These are phyloP conservation scores for Dactylorhiza incarnata DNA, from an alignment of 106 monocot species.

Conservation along the genomic window DNA sequence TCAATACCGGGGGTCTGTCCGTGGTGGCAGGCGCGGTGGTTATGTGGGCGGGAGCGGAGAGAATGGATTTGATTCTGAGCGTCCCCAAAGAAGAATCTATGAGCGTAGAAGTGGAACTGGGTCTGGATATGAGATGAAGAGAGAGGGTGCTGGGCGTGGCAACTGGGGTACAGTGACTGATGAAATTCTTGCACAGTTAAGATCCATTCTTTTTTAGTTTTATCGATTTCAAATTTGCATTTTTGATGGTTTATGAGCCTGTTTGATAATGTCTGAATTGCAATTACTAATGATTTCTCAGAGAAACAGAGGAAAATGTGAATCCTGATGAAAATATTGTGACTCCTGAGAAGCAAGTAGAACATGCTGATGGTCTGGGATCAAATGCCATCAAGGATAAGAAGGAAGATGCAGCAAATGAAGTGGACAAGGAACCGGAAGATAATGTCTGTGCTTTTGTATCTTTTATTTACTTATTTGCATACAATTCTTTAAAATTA, in stretches of 20 bases:
- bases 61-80: constrained; percentile 19
- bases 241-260: neutral
- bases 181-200: constrained; percentile 55
- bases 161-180: constrained; percentile 74
- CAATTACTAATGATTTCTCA: neutral
- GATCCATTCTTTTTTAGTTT: neutral
- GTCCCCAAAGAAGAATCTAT: constrained; percentile 27
- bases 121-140: constrained; percentile 68
- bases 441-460: constrained; percentile 6
- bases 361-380: neutral
- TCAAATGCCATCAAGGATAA: constrained; percentile 5
- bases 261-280: neutral
- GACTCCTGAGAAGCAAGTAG: neutral
- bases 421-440: constrained; percentile 4
- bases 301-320: constrained; percentile 5
- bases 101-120: constrained; percentile 91
- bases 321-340: neutral
- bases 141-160: constrained; percentile 77
- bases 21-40: constrained; percentile 41
- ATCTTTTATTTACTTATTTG: neutral
- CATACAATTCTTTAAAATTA: neutral
- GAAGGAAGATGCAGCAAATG: neutral
- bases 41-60: constrained; percentile 36
- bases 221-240: neutral
- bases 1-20: constrained; percentile 27